Evolutionary conservation across 306 rosid genomes (phyloP), one percentile per base, ranked within the genome.

Genomic region (Carpinus viminea): DNA sequence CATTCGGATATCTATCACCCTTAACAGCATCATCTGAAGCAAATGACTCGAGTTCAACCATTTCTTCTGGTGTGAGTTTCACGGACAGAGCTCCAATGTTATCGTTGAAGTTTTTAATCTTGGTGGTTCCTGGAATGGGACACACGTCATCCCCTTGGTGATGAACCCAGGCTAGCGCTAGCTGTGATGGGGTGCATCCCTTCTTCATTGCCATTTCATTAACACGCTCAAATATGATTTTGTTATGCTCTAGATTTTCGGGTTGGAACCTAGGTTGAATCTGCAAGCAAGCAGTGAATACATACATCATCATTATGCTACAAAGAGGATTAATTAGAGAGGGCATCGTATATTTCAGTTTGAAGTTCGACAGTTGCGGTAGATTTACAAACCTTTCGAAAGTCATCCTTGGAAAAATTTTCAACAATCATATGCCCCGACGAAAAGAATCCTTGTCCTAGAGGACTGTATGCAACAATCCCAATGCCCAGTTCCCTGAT

Each of bases 101-200:
- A 50, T 90, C 82, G 53, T 91, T 79, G 0, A 93, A 70, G 82
- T 91, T 90, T 78, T 79, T 84, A 28, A 86, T 75, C 81, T 91
- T 89, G 5, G 98, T 93, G 46, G 98, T 93, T 86, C 98, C 93
- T 0, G 95, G 98, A 17, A 89, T 91, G 0, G 92, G 90, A 46
- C 89, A 84, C 70, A 89, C 91, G 8, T 89, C 93, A 1, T 81
- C 85, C 51, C 96, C 93, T 61, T 91, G 90, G 79, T 89, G 92
- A 46, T 85, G 93, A 85, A 89, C 82, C 93, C 89, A 91, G 3
- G 93, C 91, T 68, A 89, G 31, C 15, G 90, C 91, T 38, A 87
- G 88, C 71, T 89, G 93, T 18, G 96, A 46, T 2, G 90, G 76
- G 21, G 92, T 87, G 81, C 93, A 91, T 7, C 87, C 92, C 54